phyloP scores from a whole-genome alignment of 2,329 filamentous ascomycete species.

The Metarhizium brunneum region DNA sequence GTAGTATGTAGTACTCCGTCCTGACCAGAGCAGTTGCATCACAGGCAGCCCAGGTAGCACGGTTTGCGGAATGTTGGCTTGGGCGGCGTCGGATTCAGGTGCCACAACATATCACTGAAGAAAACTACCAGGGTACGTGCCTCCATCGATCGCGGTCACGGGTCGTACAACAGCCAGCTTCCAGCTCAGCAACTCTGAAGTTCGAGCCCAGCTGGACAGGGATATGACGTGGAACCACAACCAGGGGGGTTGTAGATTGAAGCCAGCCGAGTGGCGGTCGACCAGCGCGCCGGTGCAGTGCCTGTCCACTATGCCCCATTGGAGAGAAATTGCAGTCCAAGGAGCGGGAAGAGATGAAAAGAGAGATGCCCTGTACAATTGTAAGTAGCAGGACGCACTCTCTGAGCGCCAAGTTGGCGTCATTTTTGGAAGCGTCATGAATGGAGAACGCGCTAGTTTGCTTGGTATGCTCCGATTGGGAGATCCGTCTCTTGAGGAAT shows the following conservation, averaged over 20 bases:
- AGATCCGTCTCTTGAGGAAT: background rate
- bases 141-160: too few relatives aligned
- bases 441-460: background rate
- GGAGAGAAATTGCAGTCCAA: background rate
- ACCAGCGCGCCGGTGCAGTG: background rate
- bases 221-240: background rate
- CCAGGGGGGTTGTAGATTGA: background rate
- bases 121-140: background rate
- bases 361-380: too few relatives aligned
- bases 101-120: background rate
- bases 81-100: background rate
- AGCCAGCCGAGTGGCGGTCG: background rate
- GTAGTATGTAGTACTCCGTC: too few relatives aligned
- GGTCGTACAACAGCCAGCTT: background rate
- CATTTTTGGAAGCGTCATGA: background rate
- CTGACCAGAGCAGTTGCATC: too few relatives aligned
- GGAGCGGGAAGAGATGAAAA: background rate
- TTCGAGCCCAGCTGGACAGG: conserved; percentile 5
- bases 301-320: background rate
- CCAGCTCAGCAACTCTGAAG: background rate
- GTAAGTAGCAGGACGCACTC: too few relatives aligned
- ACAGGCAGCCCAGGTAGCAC: too few relatives aligned
- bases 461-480: background rate
- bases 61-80: background rate
- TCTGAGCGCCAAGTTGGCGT: background rate